Evolutionary conservation across 805 yeast species (phyloP).

Genomic region (Kockiozyma suomiensis): DNA sequence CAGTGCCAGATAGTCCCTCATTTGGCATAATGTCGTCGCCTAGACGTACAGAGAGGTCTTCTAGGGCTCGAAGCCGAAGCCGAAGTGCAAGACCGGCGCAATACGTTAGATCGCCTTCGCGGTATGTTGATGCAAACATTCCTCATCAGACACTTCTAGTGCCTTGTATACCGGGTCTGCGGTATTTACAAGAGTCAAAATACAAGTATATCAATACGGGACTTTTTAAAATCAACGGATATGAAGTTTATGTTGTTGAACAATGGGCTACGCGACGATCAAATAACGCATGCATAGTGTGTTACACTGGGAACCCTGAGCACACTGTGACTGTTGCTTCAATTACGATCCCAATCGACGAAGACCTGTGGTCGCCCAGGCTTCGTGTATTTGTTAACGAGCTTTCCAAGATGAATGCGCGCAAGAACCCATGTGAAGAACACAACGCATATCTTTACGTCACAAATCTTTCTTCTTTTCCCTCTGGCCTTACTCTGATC

Average conservation of each 20-base stretch:
- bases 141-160: conserved; percentile 7
- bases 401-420: conserved; percentile 64
- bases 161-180: conserved; percentile 7
- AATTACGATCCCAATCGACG: conserved; percentile 54
- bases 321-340: conserved; percentile 65
- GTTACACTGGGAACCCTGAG: conserved; percentile 81
- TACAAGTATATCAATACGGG: conserved; percentile 5
- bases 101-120: not conserved
- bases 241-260: conserved; percentile 88
- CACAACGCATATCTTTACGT: conserved; percentile 67
- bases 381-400: conserved; percentile 68
- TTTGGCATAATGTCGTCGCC: not conserved
- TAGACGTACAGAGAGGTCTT: not conserved
- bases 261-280: conserved; percentile 86
- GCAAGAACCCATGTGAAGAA: conserved; percentile 58
- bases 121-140: not conserved
- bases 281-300: conserved; percentile 64
- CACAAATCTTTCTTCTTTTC: conserved; percentile 79
- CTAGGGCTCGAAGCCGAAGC: not conserved
- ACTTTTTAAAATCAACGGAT: conserved; percentile 57
- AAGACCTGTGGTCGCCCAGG: conserved; percentile 52
- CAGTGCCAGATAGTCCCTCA: not conserved
- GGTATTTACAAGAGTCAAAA: not conserved
- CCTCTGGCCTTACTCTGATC: conserved; percentile 70
- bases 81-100: not conserved